phyloP scores from a whole-genome alignment of 768 basidiomycete species.

The Tephrocybe sp. region DNA sequence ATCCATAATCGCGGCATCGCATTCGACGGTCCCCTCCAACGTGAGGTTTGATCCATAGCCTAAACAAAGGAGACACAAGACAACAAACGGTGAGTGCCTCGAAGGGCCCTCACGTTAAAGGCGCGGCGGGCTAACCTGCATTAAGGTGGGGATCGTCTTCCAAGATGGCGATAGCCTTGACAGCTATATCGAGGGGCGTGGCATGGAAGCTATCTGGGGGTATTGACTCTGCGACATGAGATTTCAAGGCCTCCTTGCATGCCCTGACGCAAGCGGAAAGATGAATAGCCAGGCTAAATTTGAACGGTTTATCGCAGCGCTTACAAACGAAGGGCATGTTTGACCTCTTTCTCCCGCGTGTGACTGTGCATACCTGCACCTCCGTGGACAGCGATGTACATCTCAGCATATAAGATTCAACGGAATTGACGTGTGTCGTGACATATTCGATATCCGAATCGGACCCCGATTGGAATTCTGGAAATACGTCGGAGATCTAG shows the following conservation, averaged over 20 bases:
- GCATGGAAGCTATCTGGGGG: conserved; percentile 7
- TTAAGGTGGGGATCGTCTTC: conserved; percentile 71
- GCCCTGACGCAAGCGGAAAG: conserved; percentile 38
- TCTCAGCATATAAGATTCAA: conserved; percentile 16
- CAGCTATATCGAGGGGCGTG: conserved; percentile 45
- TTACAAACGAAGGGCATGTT: conserved; percentile 55
- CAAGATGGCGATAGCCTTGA: conserved; percentile 51
- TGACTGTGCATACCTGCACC: conserved; percentile 69
- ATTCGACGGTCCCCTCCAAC: conserved; percentile 71
- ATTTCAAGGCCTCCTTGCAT: conserved; percentile 41
- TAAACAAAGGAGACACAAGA: conserved; percentile 18
- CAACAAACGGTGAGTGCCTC: neutral
- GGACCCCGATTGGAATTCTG: too few relatives aligned
- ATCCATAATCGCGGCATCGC: conserved; percentile 77
- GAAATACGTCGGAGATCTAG: neutral
- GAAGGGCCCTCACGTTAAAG: neutral
- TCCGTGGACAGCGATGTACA: conserved; percentile 67
- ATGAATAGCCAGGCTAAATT: neutral
- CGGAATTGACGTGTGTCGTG: neutral
- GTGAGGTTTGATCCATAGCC: conserved; percentile 81
- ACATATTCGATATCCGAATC: too few relatives aligned
- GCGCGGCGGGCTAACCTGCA: conserved; percentile 49
- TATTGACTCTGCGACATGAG: neutral
- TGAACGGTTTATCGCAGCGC: conserved; percentile 9
- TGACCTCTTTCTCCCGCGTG: conserved; percentile 48